Base-by-base conservation (phyloP, 2,329 filamentous ascomycete genomes). In the Beauveria sp. region DNA sequence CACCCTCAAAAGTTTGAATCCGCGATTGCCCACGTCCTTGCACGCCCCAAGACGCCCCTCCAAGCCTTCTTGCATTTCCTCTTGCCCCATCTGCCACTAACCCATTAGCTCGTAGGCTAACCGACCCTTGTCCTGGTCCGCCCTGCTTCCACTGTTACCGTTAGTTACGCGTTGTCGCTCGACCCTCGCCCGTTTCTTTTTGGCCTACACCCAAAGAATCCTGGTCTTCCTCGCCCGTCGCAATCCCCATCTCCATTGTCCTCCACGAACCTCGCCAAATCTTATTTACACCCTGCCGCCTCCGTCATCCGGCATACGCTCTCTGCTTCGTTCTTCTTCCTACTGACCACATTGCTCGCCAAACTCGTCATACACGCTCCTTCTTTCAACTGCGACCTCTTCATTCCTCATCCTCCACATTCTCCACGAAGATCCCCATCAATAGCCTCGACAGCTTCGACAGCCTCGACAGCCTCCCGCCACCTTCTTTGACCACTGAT, bases 1-100 rank as follows among this genome's bases (percentile, higher is more conserved):
- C 57, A 60, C 57, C 34, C 22, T 42, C 57, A 40, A 60, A 52
- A 60, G 48, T 45, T 52, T 60, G 57, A 58, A 60, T 60, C 38
- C 48, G n/a, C 57, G 57, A 60, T 60, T 59, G 56, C 22, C 31
- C 46, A 40, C 31, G 9, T 31, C 48, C 55, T 50, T 26, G 20
- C 57, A 60, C 53, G 53, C 38, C 46, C 31, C 31, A 34, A 34
- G 31, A 34, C 31, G 31, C 31, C 45, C 54, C 48, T 24, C 12
- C 34, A 38, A 38, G 34, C 34, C 12, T 38, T 16, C 12, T 14
- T 38, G 34, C 34, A 16, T 12, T 12, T 38, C 34, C 34, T 22
- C 57, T 24, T 59, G 53, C 53, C 53, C 53, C 53, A 46, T 56
- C 53, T 26, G 10, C 53, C 53, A 31, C 49, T 51, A 50, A 28